These are phyloP conservation scores for Coniferiporia sulphurascens DNA, from an alignment of 1,284 basidiomycete genomes.

Conservation along the genomic window DNA sequence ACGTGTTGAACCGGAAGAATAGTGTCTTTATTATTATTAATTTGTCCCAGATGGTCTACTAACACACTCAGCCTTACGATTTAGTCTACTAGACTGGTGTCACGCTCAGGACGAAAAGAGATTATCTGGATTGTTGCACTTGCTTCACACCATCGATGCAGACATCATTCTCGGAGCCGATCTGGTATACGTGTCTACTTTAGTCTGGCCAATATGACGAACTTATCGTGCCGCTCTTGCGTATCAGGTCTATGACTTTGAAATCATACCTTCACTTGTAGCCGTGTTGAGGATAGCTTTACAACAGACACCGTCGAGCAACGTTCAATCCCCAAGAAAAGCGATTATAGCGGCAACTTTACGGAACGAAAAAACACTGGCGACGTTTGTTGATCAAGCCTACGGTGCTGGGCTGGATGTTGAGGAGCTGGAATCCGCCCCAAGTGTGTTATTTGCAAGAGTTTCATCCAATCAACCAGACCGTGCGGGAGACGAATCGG, in stretches of 20 bases:
- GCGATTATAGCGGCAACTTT: slow-evolving; percentile 59
- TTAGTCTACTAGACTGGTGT: slow-evolving; percentile 56
- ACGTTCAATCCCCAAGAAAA: slow-evolving; percentile 19
- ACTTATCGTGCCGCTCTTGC: not conserved
- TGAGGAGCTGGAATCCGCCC: not conserved
- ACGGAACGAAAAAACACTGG: slow-evolving; percentile 40
- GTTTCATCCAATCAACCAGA: slow-evolving; percentile 7
- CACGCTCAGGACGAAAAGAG: slow-evolving; percentile 40
- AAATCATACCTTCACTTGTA: slow-evolving; percentile 53
- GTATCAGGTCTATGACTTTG: slow-evolving; percentile 62
- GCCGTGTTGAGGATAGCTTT: slow-evolving; percentile 48
- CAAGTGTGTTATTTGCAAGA: not conserved
- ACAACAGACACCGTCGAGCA: slow-evolving; percentile 16
- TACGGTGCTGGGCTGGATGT: not conserved
- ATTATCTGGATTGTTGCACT: slow-evolving; percentile 23
- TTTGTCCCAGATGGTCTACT: slow-evolving; percentile 45
- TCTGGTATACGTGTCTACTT: slow-evolving; percentile 40
- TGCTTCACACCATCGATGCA: slow-evolving; percentile 40
- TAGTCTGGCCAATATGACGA: not conserved
- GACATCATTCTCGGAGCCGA: slow-evolving; percentile 69
- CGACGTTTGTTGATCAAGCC: slow-evolving; percentile 1
- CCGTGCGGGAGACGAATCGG: not conserved
- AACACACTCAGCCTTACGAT: slow-evolving; percentile 39
- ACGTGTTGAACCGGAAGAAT: slow-evolving; percentile 25
- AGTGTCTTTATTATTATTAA: slow-evolving; percentile 2